Evolutionary conservation across 805 yeast species (phyloP), one percentile per base, ranked within the genome.

Genomic region (Limtongozyma cylindracea): DNA sequence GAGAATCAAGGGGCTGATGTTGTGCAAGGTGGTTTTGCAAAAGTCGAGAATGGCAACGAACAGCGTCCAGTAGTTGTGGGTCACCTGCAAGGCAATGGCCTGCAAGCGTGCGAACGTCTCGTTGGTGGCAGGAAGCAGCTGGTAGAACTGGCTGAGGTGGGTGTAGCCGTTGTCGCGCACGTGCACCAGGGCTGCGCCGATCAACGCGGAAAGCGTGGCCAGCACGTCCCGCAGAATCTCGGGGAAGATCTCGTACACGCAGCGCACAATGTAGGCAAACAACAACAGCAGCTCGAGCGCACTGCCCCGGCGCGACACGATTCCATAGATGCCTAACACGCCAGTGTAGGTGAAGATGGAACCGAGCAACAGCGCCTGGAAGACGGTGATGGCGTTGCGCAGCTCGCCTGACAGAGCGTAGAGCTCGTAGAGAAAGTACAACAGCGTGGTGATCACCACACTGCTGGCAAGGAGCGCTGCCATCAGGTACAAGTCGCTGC

Each of bases 171-270:
- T n/a, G n/a, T n/a, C n/a, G n/a, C n/a, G n/a, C n/a, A n/a, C n/a
- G n/a, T n/a, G n/a, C 22, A 28, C 20, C 5, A 52, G 45, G 5
- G 53, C 43, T 25, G 38, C 48, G 8, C 44, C 37, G 24, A 49
- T 37, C 19, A 49, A 25, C 7, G 35, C 26, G 4, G 52, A 31
- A 16, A 49, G 33, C 3, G 49, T 35, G 24, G 35, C 31, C 12
- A 42, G 32, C 11, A 56, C 55, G 27, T 41, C 49, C 24, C 64
- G 61, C 6, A 82, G 70, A 29, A 84, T 56, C 32, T 74, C 80
- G 1, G 96, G 94, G 34, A 84, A 78, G 3, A 92, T 66, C 38
- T 82, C 91, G 42, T 88, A 88, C 28, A 82, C 65, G 34, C 93
- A 78, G 38, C 91, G 73, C 14, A 88, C 93, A 28, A 84, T 69